Base-by-base conservation (phyloP, 108 stramenopile species). In the Fragilaria radians region DNA sequence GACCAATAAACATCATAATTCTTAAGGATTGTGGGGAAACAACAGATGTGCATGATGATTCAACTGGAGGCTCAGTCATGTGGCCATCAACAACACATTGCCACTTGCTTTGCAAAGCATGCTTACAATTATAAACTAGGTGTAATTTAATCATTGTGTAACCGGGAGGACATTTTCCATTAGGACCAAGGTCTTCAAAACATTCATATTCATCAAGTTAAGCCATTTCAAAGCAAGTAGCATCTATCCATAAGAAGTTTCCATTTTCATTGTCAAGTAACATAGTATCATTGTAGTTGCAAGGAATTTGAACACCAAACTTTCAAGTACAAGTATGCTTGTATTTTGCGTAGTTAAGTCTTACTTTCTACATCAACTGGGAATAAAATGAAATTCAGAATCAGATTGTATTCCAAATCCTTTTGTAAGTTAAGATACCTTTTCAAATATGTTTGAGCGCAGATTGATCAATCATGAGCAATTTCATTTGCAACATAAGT, bases 61-160 rank as follows among this genome's bases (percentile, higher is more conserved):
- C 18, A 18, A 18, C 52, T 18, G 26, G 18, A 1, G 52, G 22
- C 18, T 52, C 52, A 23, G 27, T 4, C 3, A 48, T 21, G 22
- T 71, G 65, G 1, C 71, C 66, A 0, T 47, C 67, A 4, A 63
- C 67, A 29, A 72, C 62, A 4, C 72, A 11, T 19, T 67, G 31
- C 4, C 58, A 59, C 32, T 72, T 64, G 0, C 52, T 2, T 26
- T 59, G 27, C 11, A 36, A 22, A 42, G 73, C 70, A 17, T 67
- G 45, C 52, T 76, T 76, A 2, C 50, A 47, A 1, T 54, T 66
- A 48, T 62, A 71, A 5, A 71, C 48, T 19, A 66, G 19, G 2
- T 48, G 45, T 3, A 66, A 5, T 0, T 2, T 18, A 5, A 32
- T 32, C 3, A 3, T 31, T 47, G 58, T 23, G 49, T 18, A 66